Percentiles rank a stretch among this genome's conserved stretches.
These are phyloP conservation scores for Candida stauntonica DNA, from an alignment of 805 yeast genomes.

Conservation along the genomic window DNA sequence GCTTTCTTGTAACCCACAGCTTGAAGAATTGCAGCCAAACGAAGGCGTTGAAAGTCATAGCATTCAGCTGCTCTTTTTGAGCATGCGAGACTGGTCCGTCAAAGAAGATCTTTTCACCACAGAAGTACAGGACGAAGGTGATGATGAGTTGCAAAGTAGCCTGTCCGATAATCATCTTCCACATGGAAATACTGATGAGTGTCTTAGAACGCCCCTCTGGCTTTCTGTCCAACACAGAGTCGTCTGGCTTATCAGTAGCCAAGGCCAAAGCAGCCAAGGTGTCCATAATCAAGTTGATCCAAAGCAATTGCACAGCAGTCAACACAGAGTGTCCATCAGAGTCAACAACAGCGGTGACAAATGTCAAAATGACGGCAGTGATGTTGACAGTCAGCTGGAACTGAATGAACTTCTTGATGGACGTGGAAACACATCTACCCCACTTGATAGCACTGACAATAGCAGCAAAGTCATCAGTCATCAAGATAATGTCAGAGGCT, in stretches of 20 bases:
- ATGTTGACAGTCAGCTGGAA: conserved; percentile 95
- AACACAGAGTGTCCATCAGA: conserved; percentile 77
- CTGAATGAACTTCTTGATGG: conserved; percentile 93
- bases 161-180: conserved; percentile 97
- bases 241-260: conserved; percentile 96
- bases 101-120: conserved; percentile 60
- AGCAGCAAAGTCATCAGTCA: conserved; percentile 92
- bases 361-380: conserved; percentile 93
- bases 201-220: conserved; percentile 83
- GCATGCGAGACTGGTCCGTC: conserved; percentile 33
- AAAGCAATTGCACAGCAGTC: conserved; percentile 93
- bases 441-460: conserved; percentile 96
- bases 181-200: conserved; percentile 85
- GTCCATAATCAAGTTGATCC: conserved; percentile 99
- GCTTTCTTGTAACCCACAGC: conserved; percentile 81
- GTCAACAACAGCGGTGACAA: conserved; percentile 88
- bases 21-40: conserved; percentile 98
- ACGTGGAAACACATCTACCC: conserved; percentile 96
- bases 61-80: conserved; percentile 57
- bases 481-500: conserved; percentile 86
- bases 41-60: conserved; percentile 91
- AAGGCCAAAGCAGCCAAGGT: conserved; percentile 95
- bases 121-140: conserved; percentile 79
- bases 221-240: conserved; percentile 65
- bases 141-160: conserved; percentile 70